phyloP scores from a whole-genome alignment of 192 early-diverging fungal species.

The Phycomyces blakesleeanus region DNA sequence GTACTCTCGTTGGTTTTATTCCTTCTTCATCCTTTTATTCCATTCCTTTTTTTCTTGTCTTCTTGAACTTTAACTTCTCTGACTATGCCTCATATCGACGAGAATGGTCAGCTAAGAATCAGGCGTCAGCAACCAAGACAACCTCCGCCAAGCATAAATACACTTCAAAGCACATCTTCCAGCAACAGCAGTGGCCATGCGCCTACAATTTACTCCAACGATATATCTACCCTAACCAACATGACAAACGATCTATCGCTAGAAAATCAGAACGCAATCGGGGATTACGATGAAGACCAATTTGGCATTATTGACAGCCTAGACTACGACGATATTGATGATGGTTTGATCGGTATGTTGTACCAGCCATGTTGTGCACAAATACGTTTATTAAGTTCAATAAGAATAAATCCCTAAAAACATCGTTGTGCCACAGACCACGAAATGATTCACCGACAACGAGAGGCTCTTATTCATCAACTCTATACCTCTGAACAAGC shows the following conservation, averaged over 20 bases:
- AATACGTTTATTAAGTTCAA: background rate
- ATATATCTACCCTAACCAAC: background rate
- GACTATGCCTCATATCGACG: too few relatives aligned
- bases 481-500: constrained; percentile 16
- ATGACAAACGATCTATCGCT: background rate
- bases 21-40: too few relatives aligned
- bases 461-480: constrained; percentile 24
- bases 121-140: background rate
- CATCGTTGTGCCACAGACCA: constrained; percentile 8
- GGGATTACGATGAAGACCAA: background rate
- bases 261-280: background rate
- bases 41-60: too few relatives aligned
- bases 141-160: background rate
- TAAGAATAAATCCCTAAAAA: background rate
- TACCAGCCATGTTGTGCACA: background rate
- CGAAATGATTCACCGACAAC: constrained; percentile 16
- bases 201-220: background rate
- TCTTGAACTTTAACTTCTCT: too few relatives aligned
- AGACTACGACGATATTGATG: constrained; percentile 31
- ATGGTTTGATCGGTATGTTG: constrained; percentile 27
- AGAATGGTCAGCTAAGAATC: constrained; percentile 28
- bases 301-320: constrained; percentile 31
- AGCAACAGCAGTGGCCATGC: background rate
- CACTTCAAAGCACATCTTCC: background rate
- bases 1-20: too few relatives aligned